Base-by-base conservation (phyloP, 164 flowering plant genomes). In the Brasenia schreberi region DNA sequence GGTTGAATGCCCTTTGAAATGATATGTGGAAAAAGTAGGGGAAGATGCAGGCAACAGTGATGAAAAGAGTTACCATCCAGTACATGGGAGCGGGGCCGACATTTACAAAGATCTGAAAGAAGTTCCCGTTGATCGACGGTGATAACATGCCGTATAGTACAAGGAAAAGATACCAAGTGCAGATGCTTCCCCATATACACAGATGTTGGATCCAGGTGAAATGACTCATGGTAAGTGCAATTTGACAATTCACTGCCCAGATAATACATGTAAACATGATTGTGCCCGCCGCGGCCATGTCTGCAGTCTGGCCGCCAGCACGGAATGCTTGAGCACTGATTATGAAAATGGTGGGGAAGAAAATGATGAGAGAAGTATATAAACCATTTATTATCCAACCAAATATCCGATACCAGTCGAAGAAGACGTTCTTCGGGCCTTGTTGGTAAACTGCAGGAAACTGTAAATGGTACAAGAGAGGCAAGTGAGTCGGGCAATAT, bases 361-460 rank as follows among this genome's bases (percentile, higher is more conserved):
- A 94, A 43, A 89, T 79, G 19, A 85, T 64, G 39, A 91, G 70
- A 19, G 99, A 87, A 65, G 87, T 68, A 72, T 83, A 92, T 7
- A 91, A 74, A 64, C 96, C 99, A 64, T 94, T 94, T 5, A 74
- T 83, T 85, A 94, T 91, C 99, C 99, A 94, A 53, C 99, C 96
- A 49, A 91, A 64, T 73, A 94, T 88, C 67, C 95, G 74, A 67
- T 72, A 71, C 98, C 98, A 94, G 75, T 87, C 90, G 18, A 94
- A 94, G 79, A 94, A 89, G 76, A 91, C 65, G 73, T 94, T 94
- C 75, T 65, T 81, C 2, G 93, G 89, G 18, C 98, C 98, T 85
- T 94, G 96, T 69, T 87, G 96, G 72, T 91, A 91, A 17, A 94
- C 74, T 27, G 96, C 93, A 18, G 99, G 99, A 67, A 94, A 94